Evolutionary conservation across 441 rosid species (phyloP).

Genomic region (Gossypium laxum): DNA sequence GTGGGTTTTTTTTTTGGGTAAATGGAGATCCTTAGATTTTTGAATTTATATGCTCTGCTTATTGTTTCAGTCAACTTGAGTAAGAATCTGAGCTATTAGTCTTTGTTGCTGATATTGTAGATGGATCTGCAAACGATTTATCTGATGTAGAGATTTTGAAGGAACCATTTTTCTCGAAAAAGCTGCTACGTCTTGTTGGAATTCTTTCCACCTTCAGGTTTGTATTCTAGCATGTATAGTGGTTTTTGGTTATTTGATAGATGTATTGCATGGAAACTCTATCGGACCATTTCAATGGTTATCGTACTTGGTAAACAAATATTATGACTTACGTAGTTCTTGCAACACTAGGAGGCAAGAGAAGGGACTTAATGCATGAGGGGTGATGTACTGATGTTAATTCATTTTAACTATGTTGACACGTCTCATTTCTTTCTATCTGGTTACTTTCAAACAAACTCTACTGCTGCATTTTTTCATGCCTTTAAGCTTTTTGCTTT

Average conservation of each 20-base stretch:
- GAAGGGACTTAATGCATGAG: not conserved
- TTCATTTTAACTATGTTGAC: not conserved
- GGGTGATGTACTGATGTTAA: not conserved
- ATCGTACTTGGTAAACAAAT: not conserved
- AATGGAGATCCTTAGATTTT: constrained; percentile 1
- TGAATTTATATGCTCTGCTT: constrained; percentile 7
- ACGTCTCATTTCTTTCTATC: not conserved
- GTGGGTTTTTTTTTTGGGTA: not conserved
- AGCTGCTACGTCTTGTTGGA: constrained; percentile 61
- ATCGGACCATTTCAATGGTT: not conserved
- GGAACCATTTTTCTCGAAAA: constrained; percentile 81
- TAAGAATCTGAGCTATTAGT: not conserved
- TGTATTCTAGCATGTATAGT: constrained; percentile 20
- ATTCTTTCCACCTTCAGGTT: constrained; percentile 85
- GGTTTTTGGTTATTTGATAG: constrained; percentile 7
- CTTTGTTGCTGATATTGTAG: constrained; percentile 22
- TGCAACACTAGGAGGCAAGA: constrained; percentile 3
- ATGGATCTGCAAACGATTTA: constrained; percentile 36
- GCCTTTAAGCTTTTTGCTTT: not conserved
- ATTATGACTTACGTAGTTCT: not conserved
- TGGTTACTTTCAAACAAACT: not conserved
- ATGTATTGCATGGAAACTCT: constrained; percentile 2
- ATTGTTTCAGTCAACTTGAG: constrained; percentile 6
- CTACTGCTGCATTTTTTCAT: not conserved
- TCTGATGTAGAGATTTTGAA: constrained; percentile 41